phyloP scores from a whole-genome alignment of 371 early-diverging fungal species.

The Mortierella sp. region DNA sequence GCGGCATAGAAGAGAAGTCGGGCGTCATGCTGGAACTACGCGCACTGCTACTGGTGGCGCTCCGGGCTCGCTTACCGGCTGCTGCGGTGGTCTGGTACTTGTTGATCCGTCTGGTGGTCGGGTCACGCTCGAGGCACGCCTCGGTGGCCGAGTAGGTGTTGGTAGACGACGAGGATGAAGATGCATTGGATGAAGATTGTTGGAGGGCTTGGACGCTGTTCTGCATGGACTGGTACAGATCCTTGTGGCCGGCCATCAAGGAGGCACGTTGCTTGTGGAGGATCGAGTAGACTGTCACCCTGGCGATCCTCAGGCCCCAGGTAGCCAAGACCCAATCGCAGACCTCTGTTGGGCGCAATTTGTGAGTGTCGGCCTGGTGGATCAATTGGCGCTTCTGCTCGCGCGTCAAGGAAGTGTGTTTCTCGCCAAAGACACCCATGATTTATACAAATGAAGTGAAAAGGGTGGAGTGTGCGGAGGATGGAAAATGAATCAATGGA shows the following conservation, averaged over 20 bases:
- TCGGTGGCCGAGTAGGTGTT: constrained; percentile 4
- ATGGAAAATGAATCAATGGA: background rate
- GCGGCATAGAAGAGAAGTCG: constrained; percentile 14
- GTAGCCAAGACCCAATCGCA: constrained; percentile 56
- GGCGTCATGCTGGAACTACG: constrained; percentile 10
- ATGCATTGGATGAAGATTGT: constrained; percentile 15
- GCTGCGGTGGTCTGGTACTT: constrained; percentile 28
- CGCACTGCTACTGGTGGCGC: constrained; percentile 10
- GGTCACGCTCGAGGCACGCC: constrained; percentile 19
- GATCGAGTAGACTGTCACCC: constrained; percentile 56
- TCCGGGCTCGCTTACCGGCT: constrained; percentile 16
- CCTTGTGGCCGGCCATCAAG: constrained; percentile 56
- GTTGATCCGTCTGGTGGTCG: constrained; percentile 31
- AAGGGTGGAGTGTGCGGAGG: background rate
- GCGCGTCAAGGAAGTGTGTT: constrained; percentile 56
- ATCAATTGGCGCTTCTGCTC: constrained; percentile 58
- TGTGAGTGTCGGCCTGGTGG: constrained; percentile 54
- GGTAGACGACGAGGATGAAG: constrained; percentile 9
- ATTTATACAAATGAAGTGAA: background rate
- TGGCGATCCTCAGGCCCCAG: constrained; percentile 55
- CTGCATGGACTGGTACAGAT: constrained; percentile 44
- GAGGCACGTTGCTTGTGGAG: constrained; percentile 58
- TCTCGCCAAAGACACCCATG: constrained; percentile 58
- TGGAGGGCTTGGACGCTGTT: constrained; percentile 24
- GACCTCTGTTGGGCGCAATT: constrained; percentile 55